Conservation (phyloP, 2,329 filamentous ascomycete species). For the Dactylella cylindrospora region DNA sequence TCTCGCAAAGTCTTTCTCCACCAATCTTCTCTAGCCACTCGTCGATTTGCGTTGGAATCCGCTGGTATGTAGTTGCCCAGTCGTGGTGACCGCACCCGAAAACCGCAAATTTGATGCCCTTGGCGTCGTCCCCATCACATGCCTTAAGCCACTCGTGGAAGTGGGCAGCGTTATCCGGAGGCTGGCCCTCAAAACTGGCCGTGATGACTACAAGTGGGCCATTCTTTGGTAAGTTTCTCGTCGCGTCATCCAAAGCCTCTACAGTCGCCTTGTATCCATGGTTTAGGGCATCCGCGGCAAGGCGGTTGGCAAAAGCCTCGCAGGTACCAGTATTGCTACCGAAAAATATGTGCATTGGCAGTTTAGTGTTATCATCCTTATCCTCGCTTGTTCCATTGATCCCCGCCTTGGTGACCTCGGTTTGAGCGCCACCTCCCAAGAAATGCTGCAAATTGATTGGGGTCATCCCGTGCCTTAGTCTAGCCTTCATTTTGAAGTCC, state of each 20-base stretch:
- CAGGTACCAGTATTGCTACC: slow-evolving; percentile 76
- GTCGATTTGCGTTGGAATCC: slow-evolving; percentile 66
- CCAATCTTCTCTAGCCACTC: slow-evolving; percentile 58
- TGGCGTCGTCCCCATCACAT: slow-evolving; percentile 58
- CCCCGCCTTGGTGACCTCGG: slow-evolving; percentile 23
- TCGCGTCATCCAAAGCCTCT: slow-evolving; percentile 64
- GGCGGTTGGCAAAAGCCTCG: slow-evolving; percentile 65
- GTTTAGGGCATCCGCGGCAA: slow-evolving; percentile 62
- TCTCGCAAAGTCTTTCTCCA: slow-evolving; percentile 56
- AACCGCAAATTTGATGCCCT: slow-evolving; percentile 65
- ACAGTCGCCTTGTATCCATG: slow-evolving; percentile 64
- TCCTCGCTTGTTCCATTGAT: slow-evolving; percentile 13
- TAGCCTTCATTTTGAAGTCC: slow-evolving; percentile 64
- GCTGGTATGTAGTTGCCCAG: slow-evolving; percentile 66
- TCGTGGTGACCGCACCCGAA: slow-evolving; percentile 67
- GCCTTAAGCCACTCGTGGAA: slow-evolving; percentile 69
- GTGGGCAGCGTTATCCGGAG: slow-evolving; percentile 69
- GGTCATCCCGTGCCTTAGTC: slow-evolving; percentile 58
- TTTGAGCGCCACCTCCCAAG: slow-evolving; percentile 44
- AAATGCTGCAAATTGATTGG: slow-evolving; percentile 53
- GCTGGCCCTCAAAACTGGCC: slow-evolving; percentile 72
- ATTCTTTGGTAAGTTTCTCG: slow-evolving; percentile 60
- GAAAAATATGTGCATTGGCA: slow-evolving; percentile 67
- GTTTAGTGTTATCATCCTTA: slow-evolving; percentile 48
- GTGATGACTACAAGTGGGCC: slow-evolving; percentile 66